phyloP scores from a whole-genome alignment of 1,139 yeast genomes.

The Hanseniaspora uvarum region DNA sequence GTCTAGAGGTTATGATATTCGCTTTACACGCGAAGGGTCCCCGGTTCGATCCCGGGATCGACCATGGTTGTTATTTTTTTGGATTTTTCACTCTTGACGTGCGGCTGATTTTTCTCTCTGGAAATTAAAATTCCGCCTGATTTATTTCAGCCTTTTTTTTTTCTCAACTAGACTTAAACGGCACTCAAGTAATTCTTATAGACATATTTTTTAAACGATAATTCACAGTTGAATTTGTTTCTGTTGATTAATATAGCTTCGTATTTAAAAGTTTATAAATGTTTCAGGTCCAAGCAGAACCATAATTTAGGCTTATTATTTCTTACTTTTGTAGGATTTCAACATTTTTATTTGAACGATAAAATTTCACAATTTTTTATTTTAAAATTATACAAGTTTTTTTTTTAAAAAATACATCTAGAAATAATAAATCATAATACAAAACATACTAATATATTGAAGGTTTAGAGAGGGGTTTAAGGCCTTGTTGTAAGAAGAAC shows the following conservation, averaged over 20 bases:
- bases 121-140: not conserved
- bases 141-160: not conserved
- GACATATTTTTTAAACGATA: not conserved
- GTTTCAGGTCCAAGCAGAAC: no score
- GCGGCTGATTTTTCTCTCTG: constrained; percentile 3
- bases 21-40: constrained; percentile 36
- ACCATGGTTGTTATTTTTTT: constrained; percentile 24
- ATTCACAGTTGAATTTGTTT: not conserved
- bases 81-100: not conserved
- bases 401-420: no score
- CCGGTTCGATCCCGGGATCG: constrained; percentile 36
- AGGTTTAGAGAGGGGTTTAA: no score
- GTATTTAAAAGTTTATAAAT: no score
- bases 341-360: not conserved
- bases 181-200: not conserved
- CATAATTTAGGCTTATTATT: no score
- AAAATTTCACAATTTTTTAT: not conserved
- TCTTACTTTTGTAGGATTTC: no score
- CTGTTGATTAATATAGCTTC: not conserved
- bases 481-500: no score
- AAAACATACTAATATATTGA: no score
- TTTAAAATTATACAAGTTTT: not conserved
- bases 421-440: no score
- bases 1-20: constrained; percentile 35
- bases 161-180: not conserved